Evolutionary conservation across 805 yeast genomes (phyloP).

Genomic region (Candida railenensis): DNA sequence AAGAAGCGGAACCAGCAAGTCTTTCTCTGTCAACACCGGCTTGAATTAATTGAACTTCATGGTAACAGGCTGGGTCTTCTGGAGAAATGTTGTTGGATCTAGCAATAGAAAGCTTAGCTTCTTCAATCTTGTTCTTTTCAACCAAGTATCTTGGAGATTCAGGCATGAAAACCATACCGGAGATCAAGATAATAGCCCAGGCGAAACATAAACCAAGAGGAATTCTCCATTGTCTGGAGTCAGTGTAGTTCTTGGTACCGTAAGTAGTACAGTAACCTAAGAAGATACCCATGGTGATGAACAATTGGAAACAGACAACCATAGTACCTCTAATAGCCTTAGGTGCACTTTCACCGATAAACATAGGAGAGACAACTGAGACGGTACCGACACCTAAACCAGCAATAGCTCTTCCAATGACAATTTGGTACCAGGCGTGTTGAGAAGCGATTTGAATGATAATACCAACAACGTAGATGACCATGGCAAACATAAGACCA

Average conservation of each 20-base stretch:
- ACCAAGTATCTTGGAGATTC: slow-evolving; percentile 69
- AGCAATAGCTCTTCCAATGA: slow-evolving; percentile 61
- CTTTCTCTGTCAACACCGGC: slow-evolving; percentile 63
- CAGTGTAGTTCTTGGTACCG: slow-evolving; percentile 55
- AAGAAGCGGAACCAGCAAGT: slow-evolving; percentile 62
- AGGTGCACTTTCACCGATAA: slow-evolving; percentile 71
- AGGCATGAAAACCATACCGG: slow-evolving; percentile 59
- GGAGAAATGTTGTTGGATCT: slow-evolving; percentile 53
- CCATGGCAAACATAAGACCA: slow-evolving; percentile 53
- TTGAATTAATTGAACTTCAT: slow-evolving; percentile 53
- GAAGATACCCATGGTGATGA: slow-evolving; percentile 69
- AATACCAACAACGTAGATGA: slow-evolving; percentile 60
- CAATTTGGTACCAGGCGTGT: slow-evolving; percentile 59
- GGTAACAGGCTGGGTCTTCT: slow-evolving; percentile 54
- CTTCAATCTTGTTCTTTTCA: slow-evolving; percentile 47
- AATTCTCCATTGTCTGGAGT: slow-evolving; percentile 65
- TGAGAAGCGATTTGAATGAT: slow-evolving; percentile 58
- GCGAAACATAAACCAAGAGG: slow-evolving; percentile 57
- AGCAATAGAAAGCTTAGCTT: slow-evolving; percentile 56
- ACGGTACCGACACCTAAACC: slow-evolving; percentile 77
- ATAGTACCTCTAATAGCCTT: slow-evolving; percentile 69
- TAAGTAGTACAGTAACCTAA: slow-evolving; percentile 67
- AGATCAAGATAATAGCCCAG: slow-evolving; percentile 51
- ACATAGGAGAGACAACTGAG: slow-evolving; percentile 64
- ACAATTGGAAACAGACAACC: slow-evolving; percentile 68